Base-by-base conservation (phyloP, 1,139 yeast species). In the Zygosaccharomyces sapae region DNA sequence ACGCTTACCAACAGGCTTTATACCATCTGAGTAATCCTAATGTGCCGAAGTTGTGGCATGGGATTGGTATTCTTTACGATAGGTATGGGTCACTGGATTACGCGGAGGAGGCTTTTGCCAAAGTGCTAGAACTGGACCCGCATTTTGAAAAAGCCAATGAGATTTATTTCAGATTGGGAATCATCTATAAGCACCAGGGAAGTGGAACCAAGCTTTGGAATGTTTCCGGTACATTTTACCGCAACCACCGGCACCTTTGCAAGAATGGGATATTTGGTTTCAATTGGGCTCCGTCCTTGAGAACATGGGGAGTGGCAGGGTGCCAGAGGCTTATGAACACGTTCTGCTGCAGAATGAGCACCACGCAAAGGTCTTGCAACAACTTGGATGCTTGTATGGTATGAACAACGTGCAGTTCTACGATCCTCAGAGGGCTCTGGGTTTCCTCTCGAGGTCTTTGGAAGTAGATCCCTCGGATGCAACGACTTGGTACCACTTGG, bases 251-350 rank as follows among this genome's bases (percentile, higher is more conserved):
- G 85, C 87, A 47, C 98, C 98, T 1, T 73, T 92, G 56, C 90
- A 97, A 38, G 96, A 89, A 65, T 90, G 96, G 41, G 98, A 92
- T 66, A 95, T 92, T 47, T 92, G 97, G 97, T 92, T 92, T 72
- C 98, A 92, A 69, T 86, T 92, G 56, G 98, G 98, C 41, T 86
- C 89, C 34, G 97, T 92, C 1, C 77, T 90, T 61, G 98, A 92
- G 66, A 96, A 87, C 63, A 94, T 87, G 69, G 84, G 89, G 96
- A 90, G 65, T 90, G 87, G 78, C 79, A 76, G 53, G 87, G 90
- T 36, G 97, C 98, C 5, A 83, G 84, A 90, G 55, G 97, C 97
- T 9, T 92, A 92, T 67, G 97, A 92, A 68, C 80, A 92, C 53
- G 97, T 92, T 1, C 72, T 92, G 50, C 81, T 82, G 58, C 94